Evolutionary conservation across 352 stramenopile genomes (phyloP).

Genomic region (Phytophthora brassicae): DNA sequence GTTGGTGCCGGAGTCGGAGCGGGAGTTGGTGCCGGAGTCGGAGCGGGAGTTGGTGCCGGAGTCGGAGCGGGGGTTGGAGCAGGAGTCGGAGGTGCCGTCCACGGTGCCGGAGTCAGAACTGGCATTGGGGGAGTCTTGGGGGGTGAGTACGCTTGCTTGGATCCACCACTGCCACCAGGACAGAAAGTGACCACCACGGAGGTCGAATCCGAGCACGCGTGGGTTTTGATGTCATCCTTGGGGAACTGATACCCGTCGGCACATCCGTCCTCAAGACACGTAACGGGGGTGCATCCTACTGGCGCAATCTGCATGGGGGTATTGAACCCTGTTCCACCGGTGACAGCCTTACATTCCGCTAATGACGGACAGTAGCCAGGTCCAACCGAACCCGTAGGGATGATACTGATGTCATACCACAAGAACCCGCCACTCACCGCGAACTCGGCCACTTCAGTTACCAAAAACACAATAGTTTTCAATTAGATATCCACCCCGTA

Average conservation of each 20-base stretch:
- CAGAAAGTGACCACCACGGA: slow-evolving; percentile 59
- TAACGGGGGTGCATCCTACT: slow-evolving; percentile 40
- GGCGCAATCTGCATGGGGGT: slow-evolving; percentile 55
- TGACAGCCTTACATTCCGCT: slow-evolving; percentile 41
- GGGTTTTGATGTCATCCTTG: slow-evolving; percentile 52
- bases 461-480: background rate
- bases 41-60: slow-evolving; percentile 3
- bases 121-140: too few relatives aligned
- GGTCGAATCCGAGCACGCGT: slow-evolving; percentile 40
- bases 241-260: slow-evolving; percentile 63
- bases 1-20: background rate
- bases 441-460: slow-evolving; percentile 48
- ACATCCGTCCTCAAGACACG: slow-evolving; percentile 45
- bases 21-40: slow-evolving; percentile 7
- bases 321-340: slow-evolving; percentile 54
- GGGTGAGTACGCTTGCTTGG: too few relatives aligned
- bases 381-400: slow-evolving; percentile 37
- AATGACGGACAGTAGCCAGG: slow-evolving; percentile 41
- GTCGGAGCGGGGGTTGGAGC: background rate
- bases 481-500: background rate
- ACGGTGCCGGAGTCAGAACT: background rate
- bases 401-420: slow-evolving; percentile 62
- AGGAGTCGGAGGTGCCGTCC: background rate
- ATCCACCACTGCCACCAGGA: slow-evolving; percentile 19
- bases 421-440: slow-evolving; percentile 30